Evolutionary conservation across 1,284 basidiomycete genomes (phyloP).

Genomic region (Mycena citricolor): DNA sequence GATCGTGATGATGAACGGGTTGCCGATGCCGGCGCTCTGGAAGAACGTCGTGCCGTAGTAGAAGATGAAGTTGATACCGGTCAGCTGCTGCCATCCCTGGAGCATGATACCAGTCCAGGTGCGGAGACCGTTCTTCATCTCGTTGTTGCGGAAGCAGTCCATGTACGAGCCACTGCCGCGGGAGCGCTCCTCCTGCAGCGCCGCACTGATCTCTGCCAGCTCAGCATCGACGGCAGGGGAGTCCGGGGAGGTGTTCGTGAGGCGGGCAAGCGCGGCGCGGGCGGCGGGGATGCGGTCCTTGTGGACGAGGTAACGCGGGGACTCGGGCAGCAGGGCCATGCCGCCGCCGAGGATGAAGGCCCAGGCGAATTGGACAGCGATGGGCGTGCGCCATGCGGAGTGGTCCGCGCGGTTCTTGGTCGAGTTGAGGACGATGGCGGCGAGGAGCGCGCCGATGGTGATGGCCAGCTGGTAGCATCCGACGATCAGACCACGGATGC

Average conservation of each 20-base stretch:
- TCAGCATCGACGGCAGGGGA: conserved; percentile 62
- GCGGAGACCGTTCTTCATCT: conserved; percentile 46
- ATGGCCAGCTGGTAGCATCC: conserved; percentile 24
- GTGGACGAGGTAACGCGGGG: conserved; percentile 84
- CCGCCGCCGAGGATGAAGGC: conserved; percentile 4
- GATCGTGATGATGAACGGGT: conserved; percentile 50
- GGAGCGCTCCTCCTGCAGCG: conserved; percentile 69
- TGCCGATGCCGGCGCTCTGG: conserved; percentile 48
- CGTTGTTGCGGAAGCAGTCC: conserved; percentile 60
- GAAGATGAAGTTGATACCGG: conserved; percentile 25
- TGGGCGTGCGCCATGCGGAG: conserved; percentile 63
- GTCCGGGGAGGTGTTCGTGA: conserved; percentile 50
- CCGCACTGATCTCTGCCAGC: conserved; percentile 70
- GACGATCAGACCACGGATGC: conserved; percentile 22
- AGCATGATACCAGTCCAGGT: conserved; percentile 74
- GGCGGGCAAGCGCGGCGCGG: conserved; percentile 57
- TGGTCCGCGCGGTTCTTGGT: conserved; percentile 63
- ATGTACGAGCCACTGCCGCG: conserved; percentile 52
- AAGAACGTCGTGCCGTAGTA: conserved; percentile 24
- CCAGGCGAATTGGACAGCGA: conserved; percentile 20
- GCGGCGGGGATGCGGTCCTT: conserved; percentile 64
- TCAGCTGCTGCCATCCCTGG: conserved; percentile 47
- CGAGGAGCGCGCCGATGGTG: conserved; percentile 22
- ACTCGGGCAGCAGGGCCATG: conserved; percentile 30
- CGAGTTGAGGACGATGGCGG: conserved; percentile 65